Evolutionary conservation across 140 eudicot genomes (phyloP).

Genomic region (Bidens hawaiensis): DNA sequence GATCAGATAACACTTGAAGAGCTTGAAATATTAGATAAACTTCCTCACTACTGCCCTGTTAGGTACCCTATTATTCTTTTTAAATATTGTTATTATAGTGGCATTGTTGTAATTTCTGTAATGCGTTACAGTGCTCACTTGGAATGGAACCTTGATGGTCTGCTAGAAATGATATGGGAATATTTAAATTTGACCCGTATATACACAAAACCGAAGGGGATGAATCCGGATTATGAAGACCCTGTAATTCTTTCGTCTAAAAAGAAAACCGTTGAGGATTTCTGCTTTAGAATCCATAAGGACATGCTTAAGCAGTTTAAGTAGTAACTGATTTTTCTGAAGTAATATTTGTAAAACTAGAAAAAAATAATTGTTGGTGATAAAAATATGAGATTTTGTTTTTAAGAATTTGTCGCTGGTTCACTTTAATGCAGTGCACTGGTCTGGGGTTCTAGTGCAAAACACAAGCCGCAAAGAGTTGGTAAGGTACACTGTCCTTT

Average conservation of each 20-base stretch:
- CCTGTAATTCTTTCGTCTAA: slow-evolving; percentile 93
- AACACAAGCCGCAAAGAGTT: slow-evolving; percentile 99
- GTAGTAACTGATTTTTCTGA: slow-evolving; percentile 49
- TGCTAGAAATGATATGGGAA: slow-evolving; percentile 95
- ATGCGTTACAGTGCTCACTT: slow-evolving; percentile 77
- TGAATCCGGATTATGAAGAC: slow-evolving; percentile 97
- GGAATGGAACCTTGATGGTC: slow-evolving; percentile 99
- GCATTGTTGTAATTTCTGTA: neutral
- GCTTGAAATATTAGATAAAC: slow-evolving; percentile 90
- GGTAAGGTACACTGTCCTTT: slow-evolving; percentile 60
- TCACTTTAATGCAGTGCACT: slow-evolving; percentile 61
- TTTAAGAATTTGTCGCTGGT: slow-evolving; percentile 12
- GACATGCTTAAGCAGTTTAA: slow-evolving; percentile 95
- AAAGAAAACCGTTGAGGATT: slow-evolving; percentile 88
- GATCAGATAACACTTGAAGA: slow-evolving; percentile 98
- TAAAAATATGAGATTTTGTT: no score
- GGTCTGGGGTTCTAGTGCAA: slow-evolving; percentile 99
- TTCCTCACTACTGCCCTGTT: slow-evolving; percentile 97
- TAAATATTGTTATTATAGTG: neutral
- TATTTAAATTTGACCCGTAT: slow-evolving; percentile 87
- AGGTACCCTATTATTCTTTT: slow-evolving; percentile 64
- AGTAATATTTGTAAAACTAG: neutral
- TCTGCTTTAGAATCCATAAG: slow-evolving; percentile 83
- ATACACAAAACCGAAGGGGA: slow-evolving; percentile 97
- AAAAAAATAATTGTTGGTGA: neutral